A percentile compares a stretch with the other conserved stretches of the same genome.
Evolutionary conservation across 306 rosid species (phyloP).

Genomic region (Vachellia pachyceras): DNA sequence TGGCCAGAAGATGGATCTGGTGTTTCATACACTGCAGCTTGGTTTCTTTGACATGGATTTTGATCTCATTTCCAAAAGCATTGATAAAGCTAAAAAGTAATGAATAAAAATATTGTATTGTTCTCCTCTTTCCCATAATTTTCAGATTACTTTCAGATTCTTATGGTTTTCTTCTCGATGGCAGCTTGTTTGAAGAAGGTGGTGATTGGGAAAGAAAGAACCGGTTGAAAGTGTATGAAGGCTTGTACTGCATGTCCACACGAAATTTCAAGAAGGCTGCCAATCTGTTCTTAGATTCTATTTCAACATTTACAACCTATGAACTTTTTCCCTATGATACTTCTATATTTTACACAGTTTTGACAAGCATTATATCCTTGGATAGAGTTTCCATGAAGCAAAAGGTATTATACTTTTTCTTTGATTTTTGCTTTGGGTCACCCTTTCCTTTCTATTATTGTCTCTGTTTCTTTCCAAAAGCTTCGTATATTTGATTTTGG

Average conservation of each 20-base stretch:
- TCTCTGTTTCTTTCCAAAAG: neutral
- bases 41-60: conserved; percentile 97
- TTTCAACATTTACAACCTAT: conserved; percentile 92
- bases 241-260: conserved; percentile 89
- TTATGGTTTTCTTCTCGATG: conserved; percentile 42
- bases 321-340: conserved; percentile 90
- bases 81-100: conserved; percentile 89
- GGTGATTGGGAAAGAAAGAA: conserved; percentile 99
- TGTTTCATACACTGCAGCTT: conserved; percentile 85
- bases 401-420: conserved; percentile 58
- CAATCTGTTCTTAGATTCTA: conserved; percentile 82
- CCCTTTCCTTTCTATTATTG: conserved; percentile 9
- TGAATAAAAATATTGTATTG: neutral
- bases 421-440: neutral
- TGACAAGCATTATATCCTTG: conserved; percentile 92
- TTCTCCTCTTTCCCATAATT: conserved; percentile 25
- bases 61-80: conserved; percentile 93
- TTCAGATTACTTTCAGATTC: conserved; percentile 23
- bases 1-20: conserved; percentile 98
- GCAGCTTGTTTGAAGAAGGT: conserved; percentile 98
- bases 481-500: neutral
- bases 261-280: conserved; percentile 95
- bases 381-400: conserved; percentile 96
- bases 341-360: conserved; percentile 90
- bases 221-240: conserved; percentile 92